Evolutionary conservation across 1,284 basidiomycete species (phyloP).

Genomic region (Ustilago cynodontis): DNA sequence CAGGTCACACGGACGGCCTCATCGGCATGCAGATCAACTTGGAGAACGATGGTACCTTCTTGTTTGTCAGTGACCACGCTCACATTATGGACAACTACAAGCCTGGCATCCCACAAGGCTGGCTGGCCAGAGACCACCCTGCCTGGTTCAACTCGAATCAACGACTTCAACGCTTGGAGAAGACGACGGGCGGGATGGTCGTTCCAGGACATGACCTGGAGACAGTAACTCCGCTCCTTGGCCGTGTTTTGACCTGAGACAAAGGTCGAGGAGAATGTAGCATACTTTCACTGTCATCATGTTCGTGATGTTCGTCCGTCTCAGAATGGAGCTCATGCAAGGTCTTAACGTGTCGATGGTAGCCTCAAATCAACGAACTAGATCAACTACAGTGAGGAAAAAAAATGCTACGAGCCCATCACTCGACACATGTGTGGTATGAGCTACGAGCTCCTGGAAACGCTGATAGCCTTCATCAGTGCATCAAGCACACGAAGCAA

Average conservation of each 20-base stretch:
- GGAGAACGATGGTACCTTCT: conserved; percentile 55
- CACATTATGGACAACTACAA: conserved; percentile 61
- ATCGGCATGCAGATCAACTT: conserved; percentile 63
- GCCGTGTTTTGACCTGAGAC: conserved; percentile 32
- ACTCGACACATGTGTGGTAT: no score
- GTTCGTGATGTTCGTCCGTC: no score
- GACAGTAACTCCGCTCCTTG: conserved; percentile 38
- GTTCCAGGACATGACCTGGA: conserved; percentile 57
- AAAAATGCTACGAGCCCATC: no score
- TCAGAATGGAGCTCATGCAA: no score
- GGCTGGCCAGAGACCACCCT: conserved; percentile 58
- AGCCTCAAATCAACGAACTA: no score
- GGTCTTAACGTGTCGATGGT: not conserved
- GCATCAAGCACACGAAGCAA: no score
- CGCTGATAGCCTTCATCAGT: no score
- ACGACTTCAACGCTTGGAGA: conserved; percentile 54
- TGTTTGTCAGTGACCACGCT: conserved; percentile 57
- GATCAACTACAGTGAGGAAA: no score
- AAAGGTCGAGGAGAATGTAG: no score
- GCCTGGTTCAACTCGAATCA: conserved; percentile 63
- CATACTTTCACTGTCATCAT: no score
- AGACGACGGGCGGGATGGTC: conserved; percentile 48
- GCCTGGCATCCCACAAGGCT: conserved; percentile 57
- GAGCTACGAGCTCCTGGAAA: no score
- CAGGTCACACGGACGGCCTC: conserved; percentile 66